Percentiles rank a stretch among this genome's conserved stretches.
These are phyloP conservation scores for Umbellularia californica DNA, from an alignment of 164 flowering plant genomes.

Conservation along the genomic window DNA sequence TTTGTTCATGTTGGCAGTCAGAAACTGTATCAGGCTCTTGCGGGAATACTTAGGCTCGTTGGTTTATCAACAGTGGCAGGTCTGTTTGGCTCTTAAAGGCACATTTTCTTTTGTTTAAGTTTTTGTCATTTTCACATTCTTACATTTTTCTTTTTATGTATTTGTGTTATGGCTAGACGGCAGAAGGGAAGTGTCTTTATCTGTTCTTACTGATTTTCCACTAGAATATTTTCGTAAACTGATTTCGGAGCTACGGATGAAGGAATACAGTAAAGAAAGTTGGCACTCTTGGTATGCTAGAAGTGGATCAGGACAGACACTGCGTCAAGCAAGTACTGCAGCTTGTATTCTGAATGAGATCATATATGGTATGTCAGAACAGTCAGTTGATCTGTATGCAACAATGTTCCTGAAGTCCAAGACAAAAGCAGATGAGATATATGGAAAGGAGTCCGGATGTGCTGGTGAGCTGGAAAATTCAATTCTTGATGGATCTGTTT, in stretches of 20 bases:
- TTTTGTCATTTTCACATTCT: background rate
- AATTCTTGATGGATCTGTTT: conserved; percentile 18
- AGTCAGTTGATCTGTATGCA: conserved; percentile 33
- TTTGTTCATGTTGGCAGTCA: conserved; percentile 56
- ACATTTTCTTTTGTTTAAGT: background rate
- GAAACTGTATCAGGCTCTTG: conserved; percentile 65
- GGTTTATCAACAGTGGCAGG: conserved; percentile 73
- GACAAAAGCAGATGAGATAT: conserved; percentile 16
- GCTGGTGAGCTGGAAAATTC: conserved; percentile 10
- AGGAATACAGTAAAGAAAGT: conserved; percentile 52
- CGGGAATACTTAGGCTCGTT: conserved; percentile 77
- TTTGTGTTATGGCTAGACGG: conserved; percentile 38
- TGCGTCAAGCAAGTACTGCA: conserved; percentile 87
- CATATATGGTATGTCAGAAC: conserved; percentile 78
- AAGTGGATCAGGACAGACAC: conserved; percentile 68
- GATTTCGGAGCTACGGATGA: conserved; percentile 63
- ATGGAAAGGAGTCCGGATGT: conserved; percentile 12
- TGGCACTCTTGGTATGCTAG: conserved; percentile 82
- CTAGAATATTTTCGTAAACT: conserved; percentile 56
- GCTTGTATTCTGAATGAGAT: conserved; percentile 82
- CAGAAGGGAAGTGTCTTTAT: conserved; percentile 48
- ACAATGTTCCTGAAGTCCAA: conserved; percentile 43
- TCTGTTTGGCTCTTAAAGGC: conserved; percentile 22
- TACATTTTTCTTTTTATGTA: conserved; percentile 1
- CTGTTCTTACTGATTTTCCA: conserved; percentile 59